Percentiles rank a stretch among this genome's conserved stretches.
Evolutionary conservation across 352 stramenopile species (phyloP).

Genomic region (Saprolegnia parasitica): DNA sequence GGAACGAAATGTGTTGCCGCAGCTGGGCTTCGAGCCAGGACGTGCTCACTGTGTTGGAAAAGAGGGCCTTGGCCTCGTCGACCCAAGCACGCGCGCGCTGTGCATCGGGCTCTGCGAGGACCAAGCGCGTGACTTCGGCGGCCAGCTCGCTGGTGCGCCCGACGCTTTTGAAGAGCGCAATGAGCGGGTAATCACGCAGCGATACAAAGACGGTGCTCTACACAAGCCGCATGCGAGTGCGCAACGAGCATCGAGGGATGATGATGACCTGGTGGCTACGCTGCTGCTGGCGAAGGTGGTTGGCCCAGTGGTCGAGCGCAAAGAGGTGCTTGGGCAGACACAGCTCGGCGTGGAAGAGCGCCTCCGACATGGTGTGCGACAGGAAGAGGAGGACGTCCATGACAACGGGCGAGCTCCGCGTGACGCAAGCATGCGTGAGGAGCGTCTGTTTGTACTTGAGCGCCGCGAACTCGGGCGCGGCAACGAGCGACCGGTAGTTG

Average conservation of each 20-base stretch:
- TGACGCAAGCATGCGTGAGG: slow-evolving; percentile 44
- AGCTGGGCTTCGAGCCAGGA: slow-evolving; percentile 53
- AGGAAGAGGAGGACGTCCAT: slow-evolving; percentile 71
- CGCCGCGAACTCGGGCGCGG: neutral
- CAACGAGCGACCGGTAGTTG: slow-evolving; percentile 16
- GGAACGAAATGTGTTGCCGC: slow-evolving; percentile 50
- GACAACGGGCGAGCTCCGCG: slow-evolving; percentile 51
- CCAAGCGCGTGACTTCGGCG: slow-evolving; percentile 6
- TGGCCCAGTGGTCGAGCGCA: slow-evolving; percentile 57
- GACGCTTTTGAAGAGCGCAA: slow-evolving; percentile 21
- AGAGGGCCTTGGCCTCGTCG: neutral
- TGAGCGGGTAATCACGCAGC: slow-evolving; percentile 25
- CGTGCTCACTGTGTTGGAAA: slow-evolving; percentile 25
- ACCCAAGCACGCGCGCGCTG: neutral
- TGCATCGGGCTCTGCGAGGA: slow-evolving; percentile 2
- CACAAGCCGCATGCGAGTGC: no score
- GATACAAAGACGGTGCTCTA: slow-evolving; percentile 18
- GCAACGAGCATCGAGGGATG: no score
- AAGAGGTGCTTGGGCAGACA: slow-evolving; percentile 32
- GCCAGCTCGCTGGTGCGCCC: slow-evolving; percentile 20
- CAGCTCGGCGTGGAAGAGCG: slow-evolving; percentile 49
- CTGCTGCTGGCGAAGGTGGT: slow-evolving; percentile 41
- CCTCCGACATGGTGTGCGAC: slow-evolving; percentile 65
- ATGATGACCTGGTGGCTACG: slow-evolving; percentile 5
- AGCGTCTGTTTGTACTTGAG: slow-evolving; percentile 43